These are phyloP conservation scores for Coniochaeta prunicola DNA, from an alignment of 2,329 filamentous ascomycete genomes.

Conservation along the genomic window DNA sequence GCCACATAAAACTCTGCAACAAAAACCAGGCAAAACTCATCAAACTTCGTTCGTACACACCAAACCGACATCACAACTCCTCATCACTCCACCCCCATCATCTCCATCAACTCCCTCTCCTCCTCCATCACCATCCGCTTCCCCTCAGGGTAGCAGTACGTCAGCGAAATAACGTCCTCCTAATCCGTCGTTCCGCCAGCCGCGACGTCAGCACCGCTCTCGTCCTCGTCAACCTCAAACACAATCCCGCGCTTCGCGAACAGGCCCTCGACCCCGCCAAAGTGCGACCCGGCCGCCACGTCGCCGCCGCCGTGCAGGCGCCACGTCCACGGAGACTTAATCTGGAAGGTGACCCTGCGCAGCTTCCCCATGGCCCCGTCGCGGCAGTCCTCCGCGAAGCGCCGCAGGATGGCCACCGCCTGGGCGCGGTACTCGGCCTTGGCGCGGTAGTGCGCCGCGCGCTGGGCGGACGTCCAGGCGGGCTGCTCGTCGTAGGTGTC, in stretches of 20 bases:
- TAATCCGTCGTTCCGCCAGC: background rate
- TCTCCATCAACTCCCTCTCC: too few relatives aligned
- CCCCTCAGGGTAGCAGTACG: too few relatives aligned
- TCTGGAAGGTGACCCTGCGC: conserved; percentile 13
- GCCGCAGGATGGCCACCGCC: conserved; percentile 10
- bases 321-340: conserved; percentile 17
- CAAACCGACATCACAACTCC: too few relatives aligned
- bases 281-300: conserved; percentile 3
- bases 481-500: conserved; percentile 8
- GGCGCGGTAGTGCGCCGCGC: conserved; percentile 11
- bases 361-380: conserved; percentile 9
- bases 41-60: too few relatives aligned
- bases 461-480: conserved; percentile 8
- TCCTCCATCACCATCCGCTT: too few relatives aligned
- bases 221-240: conserved; percentile 14
- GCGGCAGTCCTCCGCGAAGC: conserved; percentile 11
- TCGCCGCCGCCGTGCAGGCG: conserved; percentile 6
- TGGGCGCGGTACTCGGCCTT: conserved; percentile 11
- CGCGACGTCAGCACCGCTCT: background rate
- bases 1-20: too few relatives aligned
- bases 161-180: background rate
- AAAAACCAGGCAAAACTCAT: too few relatives aligned
- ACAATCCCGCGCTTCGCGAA: conserved; percentile 13
- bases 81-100: too few relatives aligned
- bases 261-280: background rate